Base-by-base conservation (phyloP, 2,329 filamentous ascomycete genomes). In the Metarhizium album region DNA sequence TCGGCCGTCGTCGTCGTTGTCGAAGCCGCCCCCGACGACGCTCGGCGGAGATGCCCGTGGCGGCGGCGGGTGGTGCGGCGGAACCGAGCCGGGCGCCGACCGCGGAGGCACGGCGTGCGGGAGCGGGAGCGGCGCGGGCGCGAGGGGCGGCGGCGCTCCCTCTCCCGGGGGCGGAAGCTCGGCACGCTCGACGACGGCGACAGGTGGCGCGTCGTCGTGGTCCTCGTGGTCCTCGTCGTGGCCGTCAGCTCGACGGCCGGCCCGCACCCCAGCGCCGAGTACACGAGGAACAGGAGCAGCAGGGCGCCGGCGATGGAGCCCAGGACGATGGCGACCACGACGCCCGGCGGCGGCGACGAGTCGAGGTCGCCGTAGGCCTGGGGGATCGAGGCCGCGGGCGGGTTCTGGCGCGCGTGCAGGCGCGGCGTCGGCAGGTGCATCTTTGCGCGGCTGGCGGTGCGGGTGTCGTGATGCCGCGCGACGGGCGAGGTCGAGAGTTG, bases 241-340 rank as follows among this genome's bases (percentile, higher is more conserved):
- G 37, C 4, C 6, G n/a, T n/a, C 37, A 31, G 23, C 33, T 57
- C 53, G 31, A 61, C 61, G 37, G 65, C 58, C 2, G 68, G 71
- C 1, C 67, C 68, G 29, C 72, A 67, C 53, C 73, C 72, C 29
- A 78, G 63, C n/a, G 67, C 68, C 2, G 71, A 68, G 60, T 76
- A 78, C 51, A 80, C 55, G 13, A 80, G 59, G 62, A 74, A 74
- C 29, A 80, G 64, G 13, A 80, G 54, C 33, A 82, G 65, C 31
- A 80, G 61, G 61, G 81, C 76, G 48, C 71, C 78, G 27, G 65
- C 69, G 46, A 74, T 67, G 42, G 69, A 66, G 55, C 71, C 72
- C 47, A 75, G 63, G 4, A 72, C 69, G 52, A 74, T 72, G 56
- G 65, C 72, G 9, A 64, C 72, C 14, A 75, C 61, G 47, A 66